These are phyloP conservation scores for Penicillium sp. DNA, from an alignment of 2,329 filamentous ascomycete genomes.

Conservation along the genomic window DNA sequence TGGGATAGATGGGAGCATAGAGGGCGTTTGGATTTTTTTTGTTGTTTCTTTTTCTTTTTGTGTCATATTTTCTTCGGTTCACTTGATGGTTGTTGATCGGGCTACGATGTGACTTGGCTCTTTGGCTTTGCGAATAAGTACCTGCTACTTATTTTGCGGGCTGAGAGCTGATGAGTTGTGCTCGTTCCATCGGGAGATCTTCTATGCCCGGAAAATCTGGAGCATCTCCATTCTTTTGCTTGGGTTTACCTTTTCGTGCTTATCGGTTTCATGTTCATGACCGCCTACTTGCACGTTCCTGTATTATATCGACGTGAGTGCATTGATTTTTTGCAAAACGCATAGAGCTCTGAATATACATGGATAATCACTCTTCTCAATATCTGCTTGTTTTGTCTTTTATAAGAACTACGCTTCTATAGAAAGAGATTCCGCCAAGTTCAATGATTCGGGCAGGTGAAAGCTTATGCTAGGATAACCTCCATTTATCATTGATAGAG, in stretches of 20 bases:
- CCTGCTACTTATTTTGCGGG: too few species aligned
- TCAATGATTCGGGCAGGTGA: neutral
- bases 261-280: conserved; percentile 12
- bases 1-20: conserved; percentile 36
- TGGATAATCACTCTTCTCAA: conserved; percentile 1
- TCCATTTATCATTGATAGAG: neutral
- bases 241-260: conserved; percentile 15
- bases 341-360: neutral
- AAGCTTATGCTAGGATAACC: neutral
- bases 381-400: neutral
- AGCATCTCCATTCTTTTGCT: neutral
- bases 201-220: neutral
- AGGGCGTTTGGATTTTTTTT: conserved; percentile 33
- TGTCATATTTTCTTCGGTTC: neutral
- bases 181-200: neutral
- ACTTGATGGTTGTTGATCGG: neutral
- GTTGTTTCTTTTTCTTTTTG: conserved; percentile 2
- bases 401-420: too few species aligned
- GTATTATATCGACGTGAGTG: conserved; percentile 32
- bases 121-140: neutral
- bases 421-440: neutral
- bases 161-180: too few species aligned
- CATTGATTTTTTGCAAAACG: neutral
- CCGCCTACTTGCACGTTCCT: neutral
- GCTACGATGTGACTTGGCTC: neutral